Base-by-base conservation (phyloP, 306 rosid species). In the Boehmeria nivea region DNA sequence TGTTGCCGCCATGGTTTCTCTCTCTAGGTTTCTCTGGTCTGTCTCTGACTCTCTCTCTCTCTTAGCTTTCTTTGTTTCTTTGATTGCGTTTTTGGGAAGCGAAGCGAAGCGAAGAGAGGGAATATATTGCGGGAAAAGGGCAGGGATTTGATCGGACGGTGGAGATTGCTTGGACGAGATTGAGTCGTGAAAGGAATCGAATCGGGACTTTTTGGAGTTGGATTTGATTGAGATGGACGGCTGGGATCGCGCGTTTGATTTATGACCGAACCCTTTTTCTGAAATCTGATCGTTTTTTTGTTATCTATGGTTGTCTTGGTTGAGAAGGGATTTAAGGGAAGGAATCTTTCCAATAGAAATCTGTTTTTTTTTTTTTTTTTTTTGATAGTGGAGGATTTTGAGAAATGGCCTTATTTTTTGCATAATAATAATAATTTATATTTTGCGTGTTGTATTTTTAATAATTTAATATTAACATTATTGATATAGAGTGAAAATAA, bases 1-100 rank as follows among this genome's bases (percentile, higher is more conserved):
- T 2, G 95, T 81, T 59, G 97, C 95, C 80, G 98, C 95, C 98
- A 90, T 90, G 40, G 49, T 70, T 33, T 42, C 20, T 6, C 31
- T 8, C 43, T 59, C 64, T 43, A 24, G 51, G 7, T 39, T 11
- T 34, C 60, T 63, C 36, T 46, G 24, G n/a, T 28, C 31, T 63
- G 8, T 3, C 24, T 5, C 44, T 43, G 26, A 17, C 16, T 33
- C 54, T 34, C 10, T 22, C 12, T 33, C 45, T 34, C 6, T 4
- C 16, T 8, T 16, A n/a, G 26, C 50, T 34, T 4, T 23, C 6
- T 10, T 57, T n/a, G 38, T 6, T 4, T 14, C n/a, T 6, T 60
- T 28, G 22, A 15, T 19, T 14, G 39, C 68, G 44, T 61, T 70
- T 77, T 57, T 47, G 44, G 9, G 50, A 31, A 58, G 67, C 38